These are phyloP conservation scores for Blastobotrys raffinosifermentans DNA, from an alignment of 1,139 yeast species.

Conservation along the genomic window DNA sequence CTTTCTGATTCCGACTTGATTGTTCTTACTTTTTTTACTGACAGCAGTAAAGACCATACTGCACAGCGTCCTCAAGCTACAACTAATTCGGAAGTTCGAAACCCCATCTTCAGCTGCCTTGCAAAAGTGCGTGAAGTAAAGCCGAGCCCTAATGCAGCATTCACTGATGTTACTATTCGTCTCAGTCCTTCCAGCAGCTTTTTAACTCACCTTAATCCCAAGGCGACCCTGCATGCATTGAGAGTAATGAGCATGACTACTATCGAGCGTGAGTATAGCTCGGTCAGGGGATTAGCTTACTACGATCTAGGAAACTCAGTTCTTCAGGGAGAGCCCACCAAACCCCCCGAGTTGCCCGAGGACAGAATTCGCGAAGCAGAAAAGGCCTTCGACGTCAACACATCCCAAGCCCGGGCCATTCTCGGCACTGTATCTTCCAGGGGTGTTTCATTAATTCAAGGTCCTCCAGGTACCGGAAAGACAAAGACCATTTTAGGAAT, in stretches of 20 bases:
- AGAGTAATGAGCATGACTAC: constrained; percentile 81
- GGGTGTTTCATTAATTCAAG: constrained; percentile 91
- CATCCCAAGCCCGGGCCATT: constrained; percentile 87
- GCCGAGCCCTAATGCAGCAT: constrained; percentile 48
- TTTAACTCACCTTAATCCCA: constrained; percentile 55
- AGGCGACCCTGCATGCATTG: constrained; percentile 58
- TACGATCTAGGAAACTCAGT: constrained; percentile 68
- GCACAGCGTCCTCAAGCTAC: constrained; percentile 33
- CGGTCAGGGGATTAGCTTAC: constrained; percentile 73
- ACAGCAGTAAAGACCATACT: no score
- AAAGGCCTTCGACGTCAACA: constrained; percentile 56
- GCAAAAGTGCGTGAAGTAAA: constrained; percentile 76
- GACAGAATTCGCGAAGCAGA: constrained; percentile 38
- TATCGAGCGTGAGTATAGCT: constrained; percentile 85
- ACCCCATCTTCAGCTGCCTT: constrained; percentile 45
- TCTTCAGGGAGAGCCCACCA: constrained; percentile 56
- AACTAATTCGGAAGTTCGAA: constrained; percentile 15
- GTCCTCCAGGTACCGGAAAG: constrained; percentile 98
- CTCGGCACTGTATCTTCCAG: constrained; percentile 57
- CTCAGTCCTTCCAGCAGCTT: constrained; percentile 48
- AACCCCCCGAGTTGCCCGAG: constrained; percentile 37
- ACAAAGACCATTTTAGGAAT: constrained; percentile 94
- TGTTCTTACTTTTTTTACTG: constrained; percentile 54
- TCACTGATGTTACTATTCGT: constrained; percentile 67
- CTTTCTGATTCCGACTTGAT: constrained; percentile 74